These are phyloP conservation scores for Telfairia occidentalis DNA, from an alignment of 331 rosid species.

Conservation along the genomic window DNA sequence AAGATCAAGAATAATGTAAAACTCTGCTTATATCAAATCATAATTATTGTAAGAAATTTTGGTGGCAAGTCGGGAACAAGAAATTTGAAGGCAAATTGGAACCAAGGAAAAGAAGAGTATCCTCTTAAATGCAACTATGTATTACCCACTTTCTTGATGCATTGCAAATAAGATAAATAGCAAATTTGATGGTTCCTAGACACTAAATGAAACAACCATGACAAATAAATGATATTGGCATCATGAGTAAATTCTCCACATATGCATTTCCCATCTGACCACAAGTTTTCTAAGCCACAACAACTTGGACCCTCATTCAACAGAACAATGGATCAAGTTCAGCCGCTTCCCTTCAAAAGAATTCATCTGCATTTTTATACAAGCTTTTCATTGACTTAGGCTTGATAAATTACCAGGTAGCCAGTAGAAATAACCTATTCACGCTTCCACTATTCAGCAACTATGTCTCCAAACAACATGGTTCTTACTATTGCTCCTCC, in stretches of 20 bases:
- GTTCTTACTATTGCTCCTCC: background rate
- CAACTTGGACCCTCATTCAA: background rate
- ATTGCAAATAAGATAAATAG: background rate
- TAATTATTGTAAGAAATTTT: background rate
- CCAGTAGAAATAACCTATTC: background rate
- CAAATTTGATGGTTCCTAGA: background rate
- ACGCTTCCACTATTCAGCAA: background rate
- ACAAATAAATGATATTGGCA: background rate
- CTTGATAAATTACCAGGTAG: background rate
- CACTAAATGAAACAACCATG: background rate
- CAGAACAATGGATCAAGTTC: background rate
- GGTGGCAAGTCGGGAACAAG: background rate
- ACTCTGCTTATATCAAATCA: background rate
- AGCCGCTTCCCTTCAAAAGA: background rate
- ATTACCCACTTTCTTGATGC: background rate
- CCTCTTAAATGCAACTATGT: background rate
- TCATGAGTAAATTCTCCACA: background rate
- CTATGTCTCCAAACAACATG: background rate
- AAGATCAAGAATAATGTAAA: background rate
- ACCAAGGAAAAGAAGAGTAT: background rate
- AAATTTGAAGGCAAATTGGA: background rate
- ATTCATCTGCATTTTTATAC: background rate
- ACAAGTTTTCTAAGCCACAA: background rate
- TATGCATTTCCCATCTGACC: background rate
- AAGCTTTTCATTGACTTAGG: background rate